Percentiles rank a stretch among this genome's conserved stretches.
Conservation (phyloP, 139 green algal genomes). For the Trebouxia sp. region DNA sequence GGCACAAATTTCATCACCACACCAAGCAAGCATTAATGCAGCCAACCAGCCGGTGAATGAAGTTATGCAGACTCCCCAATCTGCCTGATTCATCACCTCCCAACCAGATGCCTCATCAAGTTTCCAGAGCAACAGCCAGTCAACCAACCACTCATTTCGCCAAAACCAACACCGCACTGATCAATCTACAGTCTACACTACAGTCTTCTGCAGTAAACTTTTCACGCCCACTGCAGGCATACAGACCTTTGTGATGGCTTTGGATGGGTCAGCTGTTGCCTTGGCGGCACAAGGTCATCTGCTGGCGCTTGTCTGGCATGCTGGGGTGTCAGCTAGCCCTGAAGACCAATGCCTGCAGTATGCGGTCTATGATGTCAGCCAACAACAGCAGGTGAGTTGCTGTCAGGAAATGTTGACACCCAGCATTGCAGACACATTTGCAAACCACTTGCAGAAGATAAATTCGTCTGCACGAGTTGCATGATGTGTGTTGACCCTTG, state of each 20-base stretch:
- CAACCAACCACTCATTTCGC: too few relatives aligned
- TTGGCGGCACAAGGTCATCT: constrained; percentile 50
- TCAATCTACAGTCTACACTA: neutral
- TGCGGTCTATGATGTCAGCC: constrained; percentile 47
- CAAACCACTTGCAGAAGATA: neutral
- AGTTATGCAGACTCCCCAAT: neutral
- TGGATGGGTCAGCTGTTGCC: constrained; percentile 61
- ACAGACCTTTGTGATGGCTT: constrained; percentile 51
- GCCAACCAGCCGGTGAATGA: neutral
- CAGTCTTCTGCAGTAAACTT: neutral
- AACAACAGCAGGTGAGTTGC: constrained; percentile 47
- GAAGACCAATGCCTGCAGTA: constrained; percentile 53
- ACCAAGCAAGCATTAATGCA: neutral
- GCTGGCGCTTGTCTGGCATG: constrained; percentile 56
- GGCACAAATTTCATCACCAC: neutral
- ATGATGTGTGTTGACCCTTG: neutral
- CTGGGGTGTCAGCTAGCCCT: constrained; percentile 30
- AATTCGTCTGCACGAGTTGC: neutral
- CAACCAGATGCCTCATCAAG: too few relatives aligned
- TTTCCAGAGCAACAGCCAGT: too few relatives aligned
- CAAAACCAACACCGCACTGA: too few relatives aligned
- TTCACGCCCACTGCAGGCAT: constrained; percentile 21
- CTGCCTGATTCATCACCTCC: too few relatives aligned
- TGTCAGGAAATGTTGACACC: too few relatives aligned
- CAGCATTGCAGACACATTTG: constrained; percentile 48